Base-by-base conservation (phyloP, 441 rosid genomes). In the Erysimum cheiri region DNA sequence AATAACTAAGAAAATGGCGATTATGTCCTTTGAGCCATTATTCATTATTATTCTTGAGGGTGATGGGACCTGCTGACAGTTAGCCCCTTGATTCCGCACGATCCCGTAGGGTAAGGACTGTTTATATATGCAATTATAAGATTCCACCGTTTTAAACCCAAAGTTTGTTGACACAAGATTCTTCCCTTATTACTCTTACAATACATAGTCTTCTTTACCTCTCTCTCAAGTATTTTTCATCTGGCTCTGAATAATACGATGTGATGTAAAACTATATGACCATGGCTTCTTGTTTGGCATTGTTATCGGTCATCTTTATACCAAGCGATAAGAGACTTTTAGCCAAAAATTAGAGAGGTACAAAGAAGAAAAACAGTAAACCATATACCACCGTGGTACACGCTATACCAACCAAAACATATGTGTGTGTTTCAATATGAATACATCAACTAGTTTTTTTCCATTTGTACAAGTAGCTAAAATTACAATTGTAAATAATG, bases 1-100 rank as follows among this genome's bases (percentile, higher is more conserved):
- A 6, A 67, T 31, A 37, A 14, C 5, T 44, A 6, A 14, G 0
- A 15, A 31, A 15, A 61, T 56, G 14, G 17, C 12, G 26, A 17
- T 65, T 10, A 4, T 60, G 60, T 24, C 77, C 73, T 54, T 36
- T 36, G 68, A 3, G 2, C 2, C 6, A 37, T 32, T 32, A 26
- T 26, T 3, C 28, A 26, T 26, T 26, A 26, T 26, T 26, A 26
- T 10, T 11, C 31, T 29, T 8, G 24, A 1, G 58, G 58, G 36
- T 4, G 4, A 24, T 14, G 78, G 90, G 87, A 17, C 85, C 92
- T 82, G 81, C 75, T 80, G 88, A 77, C 91, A 60, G 96, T 92
- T 84, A 79, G 76, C 85, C 87, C 88, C 85, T 83, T 74, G 85
- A 86, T 73, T 82, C 82, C 85, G 83, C 84, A 10, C 62, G 63